These are phyloP conservation scores for Limnanthes douglasii DNA, from an alignment of 345 rosid genomes.

Conservation along the genomic window DNA sequence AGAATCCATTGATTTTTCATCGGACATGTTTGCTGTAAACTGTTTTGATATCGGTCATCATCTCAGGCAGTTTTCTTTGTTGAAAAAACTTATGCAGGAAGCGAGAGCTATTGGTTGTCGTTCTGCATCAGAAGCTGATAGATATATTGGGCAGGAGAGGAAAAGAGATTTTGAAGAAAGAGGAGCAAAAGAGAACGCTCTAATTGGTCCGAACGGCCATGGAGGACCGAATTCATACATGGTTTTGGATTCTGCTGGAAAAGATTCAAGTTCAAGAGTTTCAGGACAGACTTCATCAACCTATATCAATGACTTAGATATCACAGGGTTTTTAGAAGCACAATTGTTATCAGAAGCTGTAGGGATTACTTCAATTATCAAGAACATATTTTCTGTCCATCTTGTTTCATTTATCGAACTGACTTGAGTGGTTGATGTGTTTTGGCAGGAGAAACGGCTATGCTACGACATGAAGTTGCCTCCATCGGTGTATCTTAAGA, in stretches of 20 bases:
- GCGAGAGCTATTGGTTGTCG: conserved; percentile 89
- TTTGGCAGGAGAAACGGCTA: conserved; percentile 73
- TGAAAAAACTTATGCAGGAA: conserved; percentile 42
- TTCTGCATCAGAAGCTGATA: conserved; percentile 69
- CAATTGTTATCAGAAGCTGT: conserved; percentile 79
- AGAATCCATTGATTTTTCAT: no score
- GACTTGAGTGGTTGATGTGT: no score
- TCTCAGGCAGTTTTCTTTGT: conserved; percentile 6
- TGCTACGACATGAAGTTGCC: conserved; percentile 61
- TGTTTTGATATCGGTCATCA: conserved; percentile 8
- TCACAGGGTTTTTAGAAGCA: conserved; percentile 38
- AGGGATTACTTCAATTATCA: conserved; percentile 12
- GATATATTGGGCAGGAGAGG: conserved; percentile 44
- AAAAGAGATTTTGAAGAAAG: conserved; percentile 73
- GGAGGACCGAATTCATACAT: conserved; percentile 23
- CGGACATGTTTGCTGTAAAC: background rate
- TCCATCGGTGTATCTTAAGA: conserved; percentile 64
- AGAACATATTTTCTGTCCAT: background rate
- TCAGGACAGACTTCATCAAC: conserved; percentile 47
- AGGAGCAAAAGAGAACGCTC: conserved; percentile 53
- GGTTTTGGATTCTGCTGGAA: conserved; percentile 22
- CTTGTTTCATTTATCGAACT: background rate
- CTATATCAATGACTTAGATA: conserved; percentile 39
- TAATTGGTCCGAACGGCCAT: conserved; percentile 30
- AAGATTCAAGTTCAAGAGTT: conserved; percentile 27